phyloP scores from a whole-genome alignment of 1,284 basidiomycete genomes.

The Apiotrichum gracile region DNA sequence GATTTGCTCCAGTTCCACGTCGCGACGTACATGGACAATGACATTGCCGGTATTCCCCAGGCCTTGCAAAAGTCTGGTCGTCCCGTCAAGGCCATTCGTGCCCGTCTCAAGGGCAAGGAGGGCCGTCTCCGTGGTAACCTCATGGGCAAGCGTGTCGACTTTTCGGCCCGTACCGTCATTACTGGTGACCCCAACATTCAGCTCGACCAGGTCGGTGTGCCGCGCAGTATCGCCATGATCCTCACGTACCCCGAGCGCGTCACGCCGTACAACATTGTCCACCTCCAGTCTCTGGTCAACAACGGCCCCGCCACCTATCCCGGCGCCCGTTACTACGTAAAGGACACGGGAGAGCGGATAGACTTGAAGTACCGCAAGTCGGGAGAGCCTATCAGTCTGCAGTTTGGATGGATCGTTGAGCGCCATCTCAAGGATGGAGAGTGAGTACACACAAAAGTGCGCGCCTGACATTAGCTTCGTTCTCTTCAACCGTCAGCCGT shows the following conservation, averaged over 20 bases:
- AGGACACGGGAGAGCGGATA: constrained; percentile 96
- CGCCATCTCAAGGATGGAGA: constrained; percentile 96
- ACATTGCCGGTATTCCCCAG: constrained; percentile 96
- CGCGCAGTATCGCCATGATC: constrained; percentile 95
- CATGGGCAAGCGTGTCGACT: constrained; percentile 99
- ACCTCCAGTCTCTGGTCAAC: constrained; percentile 91
- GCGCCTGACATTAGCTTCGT: constrained; percentile 61
- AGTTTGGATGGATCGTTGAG: constrained; percentile 99
- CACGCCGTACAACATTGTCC: constrained; percentile 93
- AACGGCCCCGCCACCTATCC: constrained; percentile 95
- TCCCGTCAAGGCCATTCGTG: constrained; percentile 97
- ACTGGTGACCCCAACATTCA: constrained; percentile 97
- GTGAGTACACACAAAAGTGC: constrained; percentile 53
- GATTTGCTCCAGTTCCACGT: constrained; percentile 97
- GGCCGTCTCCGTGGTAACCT: constrained; percentile 95
- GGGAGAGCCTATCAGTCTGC: constrained; percentile 85
- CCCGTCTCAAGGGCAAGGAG: constrained; percentile 97
- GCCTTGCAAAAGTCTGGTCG: constrained; percentile 96
- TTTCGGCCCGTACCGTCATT: constrained; percentile 98
- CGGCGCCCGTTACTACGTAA: constrained; percentile 93
- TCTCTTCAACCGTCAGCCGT: constrained; percentile 96
- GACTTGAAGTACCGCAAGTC: constrained; percentile 95
- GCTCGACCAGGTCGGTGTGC: constrained; percentile 95
- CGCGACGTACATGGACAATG: constrained; percentile 99
- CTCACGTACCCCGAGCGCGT: constrained; percentile 97